Conservation (phyloP, 345 rosid species). For the Salix caprea region DNA sequence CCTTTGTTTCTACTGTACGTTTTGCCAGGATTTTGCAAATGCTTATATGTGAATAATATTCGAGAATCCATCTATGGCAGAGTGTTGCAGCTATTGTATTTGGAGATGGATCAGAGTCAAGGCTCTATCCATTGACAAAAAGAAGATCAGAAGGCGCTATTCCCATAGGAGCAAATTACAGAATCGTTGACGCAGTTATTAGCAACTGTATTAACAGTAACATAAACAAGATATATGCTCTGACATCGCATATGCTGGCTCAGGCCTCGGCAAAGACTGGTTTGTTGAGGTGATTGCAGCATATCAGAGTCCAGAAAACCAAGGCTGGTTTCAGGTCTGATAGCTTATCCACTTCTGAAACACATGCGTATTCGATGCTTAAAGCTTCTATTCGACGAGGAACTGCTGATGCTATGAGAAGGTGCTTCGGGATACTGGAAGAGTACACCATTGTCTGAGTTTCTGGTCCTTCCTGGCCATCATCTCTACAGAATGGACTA, state of each 20-base stretch:
- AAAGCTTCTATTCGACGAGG: conserved; percentile 12
- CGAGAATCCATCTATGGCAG: conserved; percentile 21
- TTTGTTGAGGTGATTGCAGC: conserved; percentile 79
- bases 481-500: conserved; percentile 87
- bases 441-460: conserved; percentile 68
- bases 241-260: conserved; percentile 66
- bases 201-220: conserved; percentile 87
- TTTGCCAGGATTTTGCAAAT: neutral
- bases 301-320: conserved; percentile 68
- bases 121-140: conserved; percentile 70
- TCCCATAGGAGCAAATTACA: conserved; percentile 69
- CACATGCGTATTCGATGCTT: neutral
- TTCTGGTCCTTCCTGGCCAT: conserved; percentile 75
- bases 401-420: conserved; percentile 83
- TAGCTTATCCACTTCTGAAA: neutral
- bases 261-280: conserved; percentile 56
- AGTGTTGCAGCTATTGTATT: conserved; percentile 78
- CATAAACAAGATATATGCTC: conserved; percentile 74
- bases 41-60: neutral
- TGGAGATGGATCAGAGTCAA: conserved; percentile 65
- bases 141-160: conserved; percentile 80
- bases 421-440: conserved; percentile 76
- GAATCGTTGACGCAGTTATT: conserved; percentile 71
- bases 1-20: neutral
- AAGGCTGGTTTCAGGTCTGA: conserved; percentile 74